Conservation (phyloP, 225 moss, liverwort and hornwort genomes). For the Marchantia paleacea region DNA sequence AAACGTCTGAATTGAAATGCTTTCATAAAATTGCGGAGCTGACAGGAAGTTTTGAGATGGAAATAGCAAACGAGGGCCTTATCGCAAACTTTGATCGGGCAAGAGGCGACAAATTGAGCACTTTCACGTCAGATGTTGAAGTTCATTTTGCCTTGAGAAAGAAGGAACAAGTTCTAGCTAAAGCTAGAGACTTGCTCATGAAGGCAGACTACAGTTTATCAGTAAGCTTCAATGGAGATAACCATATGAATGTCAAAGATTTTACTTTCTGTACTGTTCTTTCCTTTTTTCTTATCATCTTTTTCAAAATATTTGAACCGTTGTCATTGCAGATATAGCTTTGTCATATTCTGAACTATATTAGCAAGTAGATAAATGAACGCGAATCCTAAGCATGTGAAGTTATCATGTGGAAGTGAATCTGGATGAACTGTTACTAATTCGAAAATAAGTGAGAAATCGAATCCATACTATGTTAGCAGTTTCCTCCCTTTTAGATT, state of each 20-base stretch:
- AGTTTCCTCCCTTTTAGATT: too few relatives aligned
- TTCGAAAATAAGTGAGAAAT: too few relatives aligned
- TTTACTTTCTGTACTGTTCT: neutral
- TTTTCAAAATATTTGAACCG: too few relatives aligned
- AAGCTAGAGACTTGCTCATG: slow-evolving; percentile 72
- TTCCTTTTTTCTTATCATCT: too few relatives aligned
- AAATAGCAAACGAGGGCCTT: slow-evolving; percentile 62
- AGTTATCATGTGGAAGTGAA: too few relatives aligned
- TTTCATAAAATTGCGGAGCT: slow-evolving; percentile 72
- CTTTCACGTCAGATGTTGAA: slow-evolving; percentile 76
- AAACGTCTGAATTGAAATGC: slow-evolving; percentile 65
- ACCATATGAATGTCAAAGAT: neutral
- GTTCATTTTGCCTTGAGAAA: slow-evolving; percentile 86
- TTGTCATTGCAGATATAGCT: too few relatives aligned
- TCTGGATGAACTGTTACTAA: too few relatives aligned
- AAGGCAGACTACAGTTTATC: slow-evolving; percentile 62
- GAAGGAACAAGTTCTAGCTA: slow-evolving; percentile 66
- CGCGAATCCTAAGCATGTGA: too few relatives aligned
- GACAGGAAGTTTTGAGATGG: slow-evolving; percentile 75
- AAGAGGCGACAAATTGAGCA: slow-evolving; percentile 76
- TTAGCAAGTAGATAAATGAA: too few relatives aligned
- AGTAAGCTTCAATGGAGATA: slow-evolving; percentile 41
- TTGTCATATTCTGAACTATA: too few relatives aligned
- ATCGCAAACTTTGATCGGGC: slow-evolving; percentile 76
- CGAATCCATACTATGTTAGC: too few relatives aligned